Evolutionary conservation across 805 yeast species (phyloP).

Genomic region (Kluyveromyces siamensis): DNA sequence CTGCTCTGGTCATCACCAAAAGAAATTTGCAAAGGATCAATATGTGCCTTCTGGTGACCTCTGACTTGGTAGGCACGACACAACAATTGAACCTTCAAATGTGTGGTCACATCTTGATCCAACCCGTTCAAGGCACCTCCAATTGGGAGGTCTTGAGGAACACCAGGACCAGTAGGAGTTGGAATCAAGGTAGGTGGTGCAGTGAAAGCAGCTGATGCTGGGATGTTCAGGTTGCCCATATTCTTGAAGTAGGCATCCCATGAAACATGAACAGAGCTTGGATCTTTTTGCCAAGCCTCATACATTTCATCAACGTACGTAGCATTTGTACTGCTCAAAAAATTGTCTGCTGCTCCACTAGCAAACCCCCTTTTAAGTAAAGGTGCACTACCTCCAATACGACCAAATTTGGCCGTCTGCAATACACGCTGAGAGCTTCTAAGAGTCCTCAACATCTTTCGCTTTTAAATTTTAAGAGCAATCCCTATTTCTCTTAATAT

Average conservation of each 20-base stretch:
- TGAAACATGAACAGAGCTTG: conserved; percentile 82
- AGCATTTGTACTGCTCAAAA: conserved; percentile 77
- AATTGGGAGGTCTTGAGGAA: conserved; percentile 51
- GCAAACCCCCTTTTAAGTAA: conserved; percentile 8
- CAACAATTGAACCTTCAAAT: conserved; percentile 88
- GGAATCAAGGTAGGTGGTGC: conserved; percentile 93
- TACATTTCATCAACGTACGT: conserved; percentile 97
- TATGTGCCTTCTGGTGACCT: conserved; percentile 92
- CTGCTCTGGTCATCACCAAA: conserved; percentile 57
- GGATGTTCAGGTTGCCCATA: conserved; percentile 59
- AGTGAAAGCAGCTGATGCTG: conserved; percentile 67
- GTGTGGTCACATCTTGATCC: conserved; percentile 65
- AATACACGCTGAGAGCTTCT: conserved; percentile 2
- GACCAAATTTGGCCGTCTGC: neutral
- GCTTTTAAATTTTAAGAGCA: neutral
- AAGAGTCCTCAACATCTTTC: conserved; percentile 4
- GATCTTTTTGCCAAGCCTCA: conserved; percentile 87
- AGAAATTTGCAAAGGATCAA: conserved; percentile 90
- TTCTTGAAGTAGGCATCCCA: conserved; percentile 97
- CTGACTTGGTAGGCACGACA: conserved; percentile 98
- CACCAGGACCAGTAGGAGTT: conserved; percentile 61
- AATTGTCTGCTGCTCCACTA: conserved; percentile 43
- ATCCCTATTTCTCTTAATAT: neutral
- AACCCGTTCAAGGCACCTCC: conserved; percentile 30
- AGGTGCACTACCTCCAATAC: neutral